Evolutionary conservation across 345 rosid species (phyloP), one percentile per base, ranked within the genome.

Genomic region (Sisymbrium irio): DNA sequence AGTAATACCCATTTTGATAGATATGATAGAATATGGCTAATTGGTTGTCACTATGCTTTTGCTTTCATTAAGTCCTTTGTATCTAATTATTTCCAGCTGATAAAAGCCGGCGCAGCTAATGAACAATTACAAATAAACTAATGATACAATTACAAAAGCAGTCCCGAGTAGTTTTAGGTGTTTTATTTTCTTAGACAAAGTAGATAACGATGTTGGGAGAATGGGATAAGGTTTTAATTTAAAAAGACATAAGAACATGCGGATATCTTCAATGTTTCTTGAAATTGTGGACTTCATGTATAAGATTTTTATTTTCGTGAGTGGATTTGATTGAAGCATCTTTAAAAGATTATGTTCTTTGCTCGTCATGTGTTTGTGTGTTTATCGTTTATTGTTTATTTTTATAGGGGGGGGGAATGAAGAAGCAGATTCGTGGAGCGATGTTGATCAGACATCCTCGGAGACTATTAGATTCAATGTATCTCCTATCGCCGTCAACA

Each of bases 151-250:
- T 56, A 59, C 61, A 47, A 76, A 62, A 63, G 57, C 57, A 68
- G 20, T 61, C 39, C 1, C 62, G 74, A 61, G 27, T 19, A 57
- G 53, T 57, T 51, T 73, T 33, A 32, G 42, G 67, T 74, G 78
- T 74, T 74, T 75, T 68, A 13, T 8, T 17, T 22, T 51, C 20
- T 17, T 40, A 62, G 79, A 69, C 79, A 76, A 63, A 54, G 75
- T 69, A 69, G 79, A 69, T 69, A 76, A 63, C 66, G 66, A 76
- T 76, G 79, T 69, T 76, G 75, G 75, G 17, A n/a, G 37, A 69
- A 45, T 56, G 71, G 61, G 75, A 63, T 69, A 69, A 76, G 60
- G 66, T 62, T 59, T 37, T 27, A 10, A 46, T 55, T 37, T 14
- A 0, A 28, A 62, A 63, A 63, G 75, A 76, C 75, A 76, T 32